A percentile compares a stretch with the other conserved stretches of the same genome.
Evolutionary conservation across 768 basidiomycete species (phyloP).

Genomic region (Sutorius australiensis): DNA sequence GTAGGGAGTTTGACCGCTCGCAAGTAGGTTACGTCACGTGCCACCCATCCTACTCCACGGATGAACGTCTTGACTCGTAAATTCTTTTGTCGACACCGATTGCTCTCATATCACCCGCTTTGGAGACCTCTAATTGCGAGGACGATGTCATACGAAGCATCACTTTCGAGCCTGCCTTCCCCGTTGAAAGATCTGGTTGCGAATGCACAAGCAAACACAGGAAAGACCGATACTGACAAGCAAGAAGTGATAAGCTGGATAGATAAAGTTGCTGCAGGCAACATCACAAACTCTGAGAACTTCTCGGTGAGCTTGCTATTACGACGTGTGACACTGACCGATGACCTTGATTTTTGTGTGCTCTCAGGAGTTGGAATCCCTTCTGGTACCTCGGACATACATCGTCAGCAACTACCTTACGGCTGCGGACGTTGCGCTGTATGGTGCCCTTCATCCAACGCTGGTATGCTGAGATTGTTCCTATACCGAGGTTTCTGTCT

Average conservation of each 20-base stretch:
- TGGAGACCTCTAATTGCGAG: conserved; percentile 17
- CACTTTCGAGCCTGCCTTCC: conserved; percentile 43
- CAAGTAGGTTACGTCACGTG: conserved; percentile 26
- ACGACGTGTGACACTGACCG: neutral
- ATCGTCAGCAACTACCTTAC: conserved; percentile 81
- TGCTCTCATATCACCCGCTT: conserved; percentile 4
- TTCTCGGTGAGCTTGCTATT: conserved; percentile 44
- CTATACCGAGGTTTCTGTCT: neutral
- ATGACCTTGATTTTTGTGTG: neutral
- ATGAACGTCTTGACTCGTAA: conserved; percentile 19
- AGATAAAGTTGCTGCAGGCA: conserved; percentile 52
- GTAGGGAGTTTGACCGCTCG: neutral
- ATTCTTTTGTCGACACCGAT: conserved; percentile 26
- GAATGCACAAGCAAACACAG: conserved; percentile 37
- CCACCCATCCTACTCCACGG: neutral
- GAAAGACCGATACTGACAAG: conserved; percentile 58
- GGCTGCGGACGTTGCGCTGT: conserved; percentile 87
- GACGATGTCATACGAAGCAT: conserved; percentile 52
- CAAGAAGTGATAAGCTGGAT: conserved; percentile 68
- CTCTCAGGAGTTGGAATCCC: conserved; percentile 63
- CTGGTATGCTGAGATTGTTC: conserved; percentile 49
- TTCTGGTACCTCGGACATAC: conserved; percentile 77
- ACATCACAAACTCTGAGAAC: conserved; percentile 42
- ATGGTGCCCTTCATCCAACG: conserved; percentile 80
- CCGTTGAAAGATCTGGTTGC: conserved; percentile 56